A percentile compares a stretch with the other conserved stretches of the same genome.
Conservation (phyloP, 495 filamentous ascomycete genomes). For the Aspergillus indologenus region DNA sequence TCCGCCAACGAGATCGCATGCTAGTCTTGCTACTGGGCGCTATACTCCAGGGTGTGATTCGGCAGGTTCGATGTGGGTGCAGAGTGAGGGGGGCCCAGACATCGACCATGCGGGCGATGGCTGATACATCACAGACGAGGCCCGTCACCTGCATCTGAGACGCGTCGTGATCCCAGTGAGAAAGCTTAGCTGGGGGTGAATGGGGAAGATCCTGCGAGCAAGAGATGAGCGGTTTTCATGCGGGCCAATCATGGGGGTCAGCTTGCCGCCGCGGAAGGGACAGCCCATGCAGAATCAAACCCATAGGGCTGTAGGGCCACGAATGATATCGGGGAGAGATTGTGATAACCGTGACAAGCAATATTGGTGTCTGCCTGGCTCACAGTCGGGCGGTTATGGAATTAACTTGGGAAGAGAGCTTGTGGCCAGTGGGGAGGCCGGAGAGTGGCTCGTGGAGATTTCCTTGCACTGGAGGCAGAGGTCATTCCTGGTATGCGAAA, state of each 20-base stretch:
- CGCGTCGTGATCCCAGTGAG: neutral
- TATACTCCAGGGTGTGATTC: neutral
- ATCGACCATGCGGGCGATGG: no score
- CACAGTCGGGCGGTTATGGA: neutral
- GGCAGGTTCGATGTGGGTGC: neutral
- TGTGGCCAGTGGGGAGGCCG: neutral
- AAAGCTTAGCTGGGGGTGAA: constrained; percentile 1
- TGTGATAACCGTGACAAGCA: neutral
- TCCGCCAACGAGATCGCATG: neutral
- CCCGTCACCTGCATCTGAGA: neutral
- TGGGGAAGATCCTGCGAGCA: neutral
- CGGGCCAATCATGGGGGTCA: neutral
- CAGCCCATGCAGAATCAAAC: neutral
- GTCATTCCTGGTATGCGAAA: no score
- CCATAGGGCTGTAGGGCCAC: neutral
- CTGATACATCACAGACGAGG: neutral
- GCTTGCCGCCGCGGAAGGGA: constrained; percentile 1
- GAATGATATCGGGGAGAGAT: neutral
- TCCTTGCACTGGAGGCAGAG: no score
- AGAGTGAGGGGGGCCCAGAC: no score
- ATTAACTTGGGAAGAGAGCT: neutral
- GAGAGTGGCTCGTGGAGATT: neutral
- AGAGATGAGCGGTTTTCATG: neutral
- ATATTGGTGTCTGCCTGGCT: neutral
- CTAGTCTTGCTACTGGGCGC: neutral